Percentiles rank a stretch among this genome's conserved stretches.
These are phyloP conservation scores for Phaffia rhodozyma DNA, from an alignment of 1,284 basidiomycete species.

Conservation along the genomic window DNA sequence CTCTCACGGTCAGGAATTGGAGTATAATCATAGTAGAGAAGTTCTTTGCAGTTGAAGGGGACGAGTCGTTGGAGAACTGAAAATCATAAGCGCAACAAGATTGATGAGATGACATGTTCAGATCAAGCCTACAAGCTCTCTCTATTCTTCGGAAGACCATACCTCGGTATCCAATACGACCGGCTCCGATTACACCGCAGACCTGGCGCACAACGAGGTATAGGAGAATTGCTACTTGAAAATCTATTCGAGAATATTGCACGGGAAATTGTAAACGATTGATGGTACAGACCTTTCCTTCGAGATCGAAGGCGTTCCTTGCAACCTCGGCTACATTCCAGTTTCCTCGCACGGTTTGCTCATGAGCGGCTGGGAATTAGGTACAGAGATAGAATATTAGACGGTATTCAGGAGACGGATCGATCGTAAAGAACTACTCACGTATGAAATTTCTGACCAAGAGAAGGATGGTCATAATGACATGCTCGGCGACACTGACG, in stretches of 20 bases:
- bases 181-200: slow-evolving; percentile 75
- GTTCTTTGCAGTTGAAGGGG: slow-evolving; percentile 82
- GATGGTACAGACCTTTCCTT: slow-evolving; percentile 54
- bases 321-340: slow-evolving; percentile 77
- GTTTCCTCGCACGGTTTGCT: slow-evolving; percentile 72
- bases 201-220: no score
- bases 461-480: slow-evolving; percentile 68
- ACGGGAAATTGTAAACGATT: no score
- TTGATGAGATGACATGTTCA: no score
- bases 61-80: slow-evolving; percentile 67
- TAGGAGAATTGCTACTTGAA: no score
- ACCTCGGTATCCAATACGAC: slow-evolving; percentile 67
- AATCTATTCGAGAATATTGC: no score
- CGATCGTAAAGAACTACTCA: slow-evolving; percentile 33
- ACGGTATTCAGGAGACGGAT: slow-evolving; percentile 20
- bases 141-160: slow-evolving; percentile 19
- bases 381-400: not conserved
- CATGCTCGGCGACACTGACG: slow-evolving; percentile 85
- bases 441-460: slow-evolving; percentile 78
- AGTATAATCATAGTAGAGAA: slow-evolving; percentile 86
- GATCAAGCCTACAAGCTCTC: no score
- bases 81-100: not conserved
- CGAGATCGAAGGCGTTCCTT: slow-evolving; percentile 72
- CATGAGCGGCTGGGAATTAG: slow-evolving; percentile 28
- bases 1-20: slow-evolving; percentile 49